These are phyloP conservation scores for Xylaria sp. DNA, from an alignment of 2,329 filamentous ascomycete genomes.

Conservation along the genomic window DNA sequence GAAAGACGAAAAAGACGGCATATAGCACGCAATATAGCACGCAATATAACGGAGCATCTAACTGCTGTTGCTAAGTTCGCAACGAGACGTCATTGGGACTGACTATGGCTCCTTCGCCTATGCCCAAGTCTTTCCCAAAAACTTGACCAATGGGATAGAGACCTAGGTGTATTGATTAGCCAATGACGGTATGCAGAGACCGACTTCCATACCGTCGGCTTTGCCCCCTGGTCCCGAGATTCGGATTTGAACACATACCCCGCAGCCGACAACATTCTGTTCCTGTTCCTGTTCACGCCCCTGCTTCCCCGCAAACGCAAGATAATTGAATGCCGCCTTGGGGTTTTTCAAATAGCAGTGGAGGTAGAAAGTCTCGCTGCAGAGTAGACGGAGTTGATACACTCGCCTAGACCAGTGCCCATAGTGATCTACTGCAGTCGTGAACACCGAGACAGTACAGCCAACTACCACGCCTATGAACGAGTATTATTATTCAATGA, in stretches of 20 bases:
- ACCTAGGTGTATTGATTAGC: background rate
- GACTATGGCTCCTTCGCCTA: background rate
- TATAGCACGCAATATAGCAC: conserved; percentile 17
- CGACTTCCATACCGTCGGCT: conserved; percentile 11
- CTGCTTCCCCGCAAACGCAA: background rate
- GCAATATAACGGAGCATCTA: background rate
- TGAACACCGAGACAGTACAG: too few species aligned
- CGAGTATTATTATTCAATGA: too few species aligned
- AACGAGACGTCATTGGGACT: background rate
- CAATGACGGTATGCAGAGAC: conserved; percentile 14
- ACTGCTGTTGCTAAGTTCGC: background rate
- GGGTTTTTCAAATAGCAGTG: background rate
- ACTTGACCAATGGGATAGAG: background rate
- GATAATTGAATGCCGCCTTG: background rate
- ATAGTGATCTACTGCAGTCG: background rate
- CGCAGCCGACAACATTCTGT: background rate
- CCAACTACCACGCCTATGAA: too few species aligned
- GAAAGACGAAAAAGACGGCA: conserved; percentile 5
- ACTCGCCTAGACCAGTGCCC: too few species aligned
- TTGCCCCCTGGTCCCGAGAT: background rate
- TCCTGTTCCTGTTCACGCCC: background rate
- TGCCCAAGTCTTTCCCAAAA: background rate
- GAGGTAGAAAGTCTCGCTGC: background rate
- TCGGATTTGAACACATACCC: background rate
- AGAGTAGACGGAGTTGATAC: background rate